phyloP scores from a whole-genome alignment of 1,139 yeast species.

The Saccharomyces hybrid region DNA sequence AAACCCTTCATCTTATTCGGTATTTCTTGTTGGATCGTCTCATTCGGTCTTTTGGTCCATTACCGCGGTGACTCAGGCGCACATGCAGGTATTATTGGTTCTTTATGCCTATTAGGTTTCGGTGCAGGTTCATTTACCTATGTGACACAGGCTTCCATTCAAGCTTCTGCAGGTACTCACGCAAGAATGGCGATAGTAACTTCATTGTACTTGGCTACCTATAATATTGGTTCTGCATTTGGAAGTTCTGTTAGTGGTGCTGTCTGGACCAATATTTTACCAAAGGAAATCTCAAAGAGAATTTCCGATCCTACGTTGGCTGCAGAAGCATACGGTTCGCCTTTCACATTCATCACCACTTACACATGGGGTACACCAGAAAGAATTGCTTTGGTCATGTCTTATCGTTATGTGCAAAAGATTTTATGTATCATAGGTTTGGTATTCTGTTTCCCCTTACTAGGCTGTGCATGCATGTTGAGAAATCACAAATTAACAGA shows the following conservation, averaged over 20 bases:
- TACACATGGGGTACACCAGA: constrained; percentile 53
- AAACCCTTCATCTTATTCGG: constrained; percentile 58
- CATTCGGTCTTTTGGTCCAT: constrained; percentile 49
- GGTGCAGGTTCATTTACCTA: constrained; percentile 68
- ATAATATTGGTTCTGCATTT: constrained; percentile 48
- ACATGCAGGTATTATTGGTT: constrained; percentile 52
- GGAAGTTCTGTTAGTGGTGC: constrained; percentile 44
- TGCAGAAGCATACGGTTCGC: constrained; percentile 41
- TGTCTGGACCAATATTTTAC: constrained; percentile 47
- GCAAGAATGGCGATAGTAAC: constrained; percentile 51
- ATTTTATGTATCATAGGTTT: constrained; percentile 50
- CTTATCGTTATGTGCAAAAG: constrained; percentile 52
- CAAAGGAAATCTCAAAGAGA: constrained; percentile 29
- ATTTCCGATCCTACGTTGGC: constrained; percentile 18
- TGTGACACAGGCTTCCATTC: constrained; percentile 56
- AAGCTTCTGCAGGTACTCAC: constrained; percentile 47
- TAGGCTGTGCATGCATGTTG: constrained; percentile 41
- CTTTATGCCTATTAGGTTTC: constrained; percentile 55
- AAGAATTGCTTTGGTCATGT: constrained; percentile 44
- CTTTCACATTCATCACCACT: constrained; percentile 39
- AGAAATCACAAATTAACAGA: constrained; percentile 42
- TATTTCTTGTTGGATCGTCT: constrained; percentile 42
- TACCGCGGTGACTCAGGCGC: constrained; percentile 42
- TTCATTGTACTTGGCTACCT: constrained; percentile 46
- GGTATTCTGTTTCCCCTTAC: constrained; percentile 46